A percentile compares a stretch with the other conserved stretches of the same genome.
phyloP scores from a whole-genome alignment of 495 filamentous ascomycete genomes.

The Monascus purpureus region DNA sequence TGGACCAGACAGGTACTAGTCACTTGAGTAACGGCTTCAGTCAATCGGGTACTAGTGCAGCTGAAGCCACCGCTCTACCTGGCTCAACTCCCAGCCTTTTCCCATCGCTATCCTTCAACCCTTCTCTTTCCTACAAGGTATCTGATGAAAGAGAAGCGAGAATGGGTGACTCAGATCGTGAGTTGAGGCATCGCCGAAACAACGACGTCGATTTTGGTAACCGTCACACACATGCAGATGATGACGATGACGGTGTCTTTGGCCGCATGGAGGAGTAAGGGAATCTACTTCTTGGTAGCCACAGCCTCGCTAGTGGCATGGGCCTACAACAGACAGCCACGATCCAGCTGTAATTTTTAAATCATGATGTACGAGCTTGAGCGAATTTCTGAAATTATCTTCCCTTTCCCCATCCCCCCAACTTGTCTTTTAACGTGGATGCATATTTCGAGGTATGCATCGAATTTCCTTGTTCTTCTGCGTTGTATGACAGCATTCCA shows the following conservation, averaged over 20 bases:
- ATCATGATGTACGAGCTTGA: slow-evolving; percentile 3
- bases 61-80: slow-evolving; percentile 24
- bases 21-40: slow-evolving; percentile 13
- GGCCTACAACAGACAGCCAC: not conserved
- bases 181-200: slow-evolving; percentile 38
- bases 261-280: slow-evolving; percentile 85
- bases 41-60: slow-evolving; percentile 23
- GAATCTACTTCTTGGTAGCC: not conserved
- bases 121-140: slow-evolving; percentile 35
- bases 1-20: slow-evolving; percentile 18
- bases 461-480: not conserved
- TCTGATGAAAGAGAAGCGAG: slow-evolving; percentile 32
- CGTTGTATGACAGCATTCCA: not conserved
- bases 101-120: slow-evolving; percentile 28
- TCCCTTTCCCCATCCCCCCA: too few species aligned
- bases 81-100: slow-evolving; percentile 24
- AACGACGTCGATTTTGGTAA: slow-evolving; percentile 71
- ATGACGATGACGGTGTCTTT: slow-evolving; percentile 92
- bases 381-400: slow-evolving; percentile 1
- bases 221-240: slow-evolving; percentile 53
- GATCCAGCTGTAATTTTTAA: not conserved
- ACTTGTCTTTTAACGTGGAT: too few species aligned
- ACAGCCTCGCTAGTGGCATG: not conserved
- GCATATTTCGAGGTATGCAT: not conserved
- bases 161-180: slow-evolving; percentile 21